Evolutionary conservation across 768 basidiomycete genomes (phyloP), one percentile per base, ranked within the genome.

Genomic region (Mycena albidolilacea): DNA sequence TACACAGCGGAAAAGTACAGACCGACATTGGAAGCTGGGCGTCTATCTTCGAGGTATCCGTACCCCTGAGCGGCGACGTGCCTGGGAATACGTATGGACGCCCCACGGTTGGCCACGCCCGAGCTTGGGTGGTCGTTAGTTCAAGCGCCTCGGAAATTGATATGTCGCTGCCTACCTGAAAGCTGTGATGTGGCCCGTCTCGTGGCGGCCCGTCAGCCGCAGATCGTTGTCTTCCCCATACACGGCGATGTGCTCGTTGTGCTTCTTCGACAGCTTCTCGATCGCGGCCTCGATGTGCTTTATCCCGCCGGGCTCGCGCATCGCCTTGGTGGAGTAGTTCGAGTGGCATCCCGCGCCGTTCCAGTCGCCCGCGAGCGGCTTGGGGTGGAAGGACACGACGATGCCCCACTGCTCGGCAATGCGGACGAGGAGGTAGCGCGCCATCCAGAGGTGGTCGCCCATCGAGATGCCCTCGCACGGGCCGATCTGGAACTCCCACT

Each of bases 401-500:
- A 97, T 83, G 74, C 92, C 94, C 96, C 97, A 98, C 85, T 98
- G 97, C 85, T 99, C 98, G 76, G 97, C 97, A 77, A 98, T 93
- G 77, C 98, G 95, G 81, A 96, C 83, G 78, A 99, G 92, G 78
- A 99, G 93, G 88, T 93, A 99, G 77, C 98, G 95, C 43, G 98
- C 96, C 91, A 99, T 96, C 96, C 97, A 98, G 78, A 99, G 92
- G 85, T 99, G 97, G 84, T 99, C 98, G 78, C 98, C 98, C 96
- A 99, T 97, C 70, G 93, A 88, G 83, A 99, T 98, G 67, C 98
- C 98, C 82, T 95, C 94, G 79, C 97, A 99, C 38, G 98, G 98
- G 66, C 98, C 97, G 78, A 99, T 97, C 85, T 99, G 98, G 94
- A 97, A 99, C 86, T 99, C 98, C 98, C 98, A 99, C 84, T 99